Conservation (phyloP, 345 rosid species). For the Brassica juncea region DNA sequence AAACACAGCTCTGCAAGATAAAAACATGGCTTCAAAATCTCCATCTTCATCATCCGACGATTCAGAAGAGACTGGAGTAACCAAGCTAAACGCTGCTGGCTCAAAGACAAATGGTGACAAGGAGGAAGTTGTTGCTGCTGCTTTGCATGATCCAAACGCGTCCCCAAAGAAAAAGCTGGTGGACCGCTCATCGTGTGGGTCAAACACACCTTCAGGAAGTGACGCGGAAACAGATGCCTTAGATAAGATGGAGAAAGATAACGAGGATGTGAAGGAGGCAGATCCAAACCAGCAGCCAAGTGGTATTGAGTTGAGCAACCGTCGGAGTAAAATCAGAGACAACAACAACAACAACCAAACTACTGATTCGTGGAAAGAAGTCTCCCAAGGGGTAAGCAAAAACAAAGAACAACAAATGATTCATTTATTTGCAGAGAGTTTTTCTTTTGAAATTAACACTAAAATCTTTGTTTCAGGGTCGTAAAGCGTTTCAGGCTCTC, state of each 20-base stretch:
- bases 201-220: slow-evolving; percentile 86
- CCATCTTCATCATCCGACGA: slow-evolving; percentile 52
- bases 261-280: slow-evolving; percentile 55
- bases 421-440: not conserved
- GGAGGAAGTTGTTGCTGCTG: slow-evolving; percentile 48
- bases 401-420: slow-evolving; percentile 2
- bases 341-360: slow-evolving; percentile 44
- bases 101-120: slow-evolving; percentile 45
- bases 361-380: slow-evolving; percentile 86
- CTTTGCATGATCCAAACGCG: slow-evolving; percentile 52
- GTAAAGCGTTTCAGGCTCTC: slow-evolving; percentile 87
- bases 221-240: slow-evolving; percentile 81
- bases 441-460: not conserved
- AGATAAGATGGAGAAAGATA: slow-evolving; percentile 47
- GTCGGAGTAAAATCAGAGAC: slow-evolving; percentile 53
- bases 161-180: slow-evolving; percentile 60
- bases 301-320: slow-evolving; percentile 50
- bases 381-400: slow-evolving; percentile 79
- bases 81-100: slow-evolving; percentile 42
- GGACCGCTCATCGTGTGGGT: slow-evolving; percentile 93
- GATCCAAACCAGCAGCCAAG: slow-evolving; percentile 53
- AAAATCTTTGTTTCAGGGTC: slow-evolving; percentile 52
- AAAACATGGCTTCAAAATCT: slow-evolving; percentile 55
- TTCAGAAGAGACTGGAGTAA: slow-evolving; percentile 58
- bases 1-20: slow-evolving; percentile 60